A percentile compares a stretch with the other conserved stretches of the same genome.
phyloP scores from a whole-genome alignment of 768 basidiomycete species.

The Hygrophoropsis aurantiaca region DNA sequence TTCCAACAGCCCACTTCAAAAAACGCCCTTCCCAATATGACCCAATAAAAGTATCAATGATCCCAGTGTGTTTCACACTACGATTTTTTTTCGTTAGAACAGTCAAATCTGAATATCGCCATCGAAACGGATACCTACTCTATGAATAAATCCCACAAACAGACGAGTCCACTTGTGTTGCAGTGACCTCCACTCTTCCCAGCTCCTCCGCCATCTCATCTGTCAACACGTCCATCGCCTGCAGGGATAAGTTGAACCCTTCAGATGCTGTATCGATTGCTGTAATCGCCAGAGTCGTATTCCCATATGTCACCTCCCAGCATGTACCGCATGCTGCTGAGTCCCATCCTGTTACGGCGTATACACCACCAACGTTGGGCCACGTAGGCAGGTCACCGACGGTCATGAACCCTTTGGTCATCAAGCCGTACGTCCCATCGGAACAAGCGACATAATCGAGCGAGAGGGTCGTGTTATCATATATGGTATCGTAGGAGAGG shows the following conservation, averaged over 20 bases:
- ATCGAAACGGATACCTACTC: too few species aligned
- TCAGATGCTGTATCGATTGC: constrained; percentile 26
- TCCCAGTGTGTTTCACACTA: too few species aligned
- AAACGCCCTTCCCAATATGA: too few species aligned
- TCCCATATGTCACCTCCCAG: constrained; percentile 25
- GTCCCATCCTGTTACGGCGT: constrained; percentile 29
- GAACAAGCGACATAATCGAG: constrained; percentile 18
- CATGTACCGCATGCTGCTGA: constrained; percentile 33
- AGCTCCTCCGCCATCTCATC: constrained; percentile 42
- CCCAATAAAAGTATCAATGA: too few species aligned
- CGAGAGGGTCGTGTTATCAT: constrained; percentile 12
- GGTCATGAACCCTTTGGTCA: constrained; percentile 15
- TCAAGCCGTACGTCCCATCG: constrained; percentile 15
- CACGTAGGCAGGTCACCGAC: constrained; percentile 19
- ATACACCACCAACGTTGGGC: constrained; percentile 32
- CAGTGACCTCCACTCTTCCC: constrained; percentile 47
- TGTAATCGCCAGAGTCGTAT: constrained; percentile 16
- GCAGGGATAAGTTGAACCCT: constrained; percentile 49
- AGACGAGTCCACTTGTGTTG: constrained; percentile 43
- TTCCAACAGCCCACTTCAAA: too few species aligned
- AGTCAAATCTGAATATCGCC: too few species aligned
- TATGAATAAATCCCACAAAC: constrained; percentile 40
- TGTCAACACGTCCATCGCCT: constrained; percentile 58
- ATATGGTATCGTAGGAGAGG: constrained; percentile 15
- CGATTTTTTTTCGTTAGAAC: too few species aligned